phyloP scores from a whole-genome alignment of 805 yeast species.

The Candida mattraensis region DNA sequence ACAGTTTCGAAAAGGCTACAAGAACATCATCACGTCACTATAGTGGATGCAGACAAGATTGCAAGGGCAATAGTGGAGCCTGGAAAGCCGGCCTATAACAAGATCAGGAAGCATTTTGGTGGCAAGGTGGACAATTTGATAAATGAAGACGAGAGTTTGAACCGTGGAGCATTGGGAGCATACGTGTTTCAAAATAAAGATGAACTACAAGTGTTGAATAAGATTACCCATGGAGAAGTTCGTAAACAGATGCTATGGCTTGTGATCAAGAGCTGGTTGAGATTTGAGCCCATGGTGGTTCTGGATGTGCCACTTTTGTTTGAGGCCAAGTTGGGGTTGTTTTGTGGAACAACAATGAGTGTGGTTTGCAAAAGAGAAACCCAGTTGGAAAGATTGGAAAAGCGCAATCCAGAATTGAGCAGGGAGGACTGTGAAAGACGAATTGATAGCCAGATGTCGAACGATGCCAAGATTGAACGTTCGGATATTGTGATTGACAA shows the following conservation, averaged over 20 bases:
- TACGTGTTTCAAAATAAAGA: conserved; percentile 71
- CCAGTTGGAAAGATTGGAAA: conserved; percentile 63
- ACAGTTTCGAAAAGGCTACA: conserved; percentile 70
- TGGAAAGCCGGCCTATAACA: conserved; percentile 65
- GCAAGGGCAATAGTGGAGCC: conserved; percentile 87
- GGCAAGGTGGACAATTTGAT: conserved; percentile 52
- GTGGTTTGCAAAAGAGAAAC: conserved; percentile 57
- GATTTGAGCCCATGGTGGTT: conserved; percentile 59
- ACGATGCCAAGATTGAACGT: conserved; percentile 50
- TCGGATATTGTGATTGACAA: conserved; percentile 75
- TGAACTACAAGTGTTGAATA: conserved; percentile 61
- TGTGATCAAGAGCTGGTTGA: conserved; percentile 56
- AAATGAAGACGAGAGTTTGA: conserved; percentile 49
- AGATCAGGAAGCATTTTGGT: conserved; percentile 62
- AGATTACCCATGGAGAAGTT: conserved; percentile 87
- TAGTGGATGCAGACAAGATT: conserved; percentile 88
- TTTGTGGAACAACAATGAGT: conserved; percentile 72
- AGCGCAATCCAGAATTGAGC: conserved; percentile 67
- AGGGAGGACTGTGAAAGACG: conserved; percentile 68
- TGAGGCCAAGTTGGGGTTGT: conserved; percentile 67
- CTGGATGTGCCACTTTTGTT: conserved; percentile 89
- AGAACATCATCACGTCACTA: conserved; percentile 50
- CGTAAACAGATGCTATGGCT: conserved; percentile 61
- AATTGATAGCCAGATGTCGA: conserved; percentile 74
- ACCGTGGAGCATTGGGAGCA: conserved; percentile 74